Percentiles rank a stretch among this genome's conserved stretches.
Evolutionary conservation across 768 basidiomycete genomes (phyloP).

Genomic region (Tricholoma saponaceum): DNA sequence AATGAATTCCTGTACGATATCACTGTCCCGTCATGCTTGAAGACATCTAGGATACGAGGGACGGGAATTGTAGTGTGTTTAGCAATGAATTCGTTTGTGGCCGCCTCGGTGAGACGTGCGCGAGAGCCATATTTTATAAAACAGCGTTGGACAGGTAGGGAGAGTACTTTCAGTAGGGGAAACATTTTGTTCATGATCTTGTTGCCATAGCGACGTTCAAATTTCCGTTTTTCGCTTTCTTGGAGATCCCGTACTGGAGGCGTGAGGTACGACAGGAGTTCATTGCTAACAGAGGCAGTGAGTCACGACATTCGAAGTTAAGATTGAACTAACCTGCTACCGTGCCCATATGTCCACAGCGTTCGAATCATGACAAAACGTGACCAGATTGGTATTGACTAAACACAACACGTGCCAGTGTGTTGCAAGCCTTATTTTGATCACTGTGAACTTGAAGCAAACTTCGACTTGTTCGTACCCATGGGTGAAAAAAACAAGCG

Average conservation of each 20-base stretch:
- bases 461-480: too few species aligned
- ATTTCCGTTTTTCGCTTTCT: too few species aligned
- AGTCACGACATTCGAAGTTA: background rate
- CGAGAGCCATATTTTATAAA: background rate
- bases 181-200: background rate
- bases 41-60: slow-evolving; percentile 12
- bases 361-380: too few species aligned
- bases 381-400: too few species aligned
- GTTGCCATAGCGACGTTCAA: background rate
- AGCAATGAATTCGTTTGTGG: slow-evolving; percentile 10
- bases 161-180: too few species aligned
- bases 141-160: background rate
- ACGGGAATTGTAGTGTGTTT: slow-evolving; percentile 12
- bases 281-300: background rate
- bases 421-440: too few species aligned
- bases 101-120: slow-evolving; percentile 10
- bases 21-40: slow-evolving; percentile 4
- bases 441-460: too few species aligned
- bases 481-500: too few species aligned
- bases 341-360: too few species aligned
- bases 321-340: background rate
- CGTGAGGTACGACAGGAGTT: background rate
- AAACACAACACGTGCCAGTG: too few species aligned
- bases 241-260: background rate
- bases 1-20: slow-evolving; percentile 14